Evolutionary conservation across 1,139 yeast genomes (phyloP), one percentile per base, ranked within the genome.

Genomic region (Geotrichum fermentans): DNA sequence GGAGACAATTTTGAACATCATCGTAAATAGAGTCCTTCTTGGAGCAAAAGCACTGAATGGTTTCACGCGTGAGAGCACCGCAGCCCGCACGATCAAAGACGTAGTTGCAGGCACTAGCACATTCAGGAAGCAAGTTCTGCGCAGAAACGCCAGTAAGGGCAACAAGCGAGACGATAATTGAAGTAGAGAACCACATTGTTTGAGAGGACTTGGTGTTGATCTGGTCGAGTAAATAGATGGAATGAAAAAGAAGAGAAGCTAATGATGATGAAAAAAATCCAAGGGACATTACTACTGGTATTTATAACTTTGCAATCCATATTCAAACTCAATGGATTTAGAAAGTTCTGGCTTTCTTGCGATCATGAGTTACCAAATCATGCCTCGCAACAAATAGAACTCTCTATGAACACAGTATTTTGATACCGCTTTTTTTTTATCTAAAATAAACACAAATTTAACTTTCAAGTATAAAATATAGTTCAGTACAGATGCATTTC

Each of bases 41-140:
- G 22, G 20, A 40, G 20, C 50, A 47, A 36, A 47, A 47, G 43
- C 50, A 47, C 13, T 16, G n/a, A 33, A 47, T 33, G 38, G 8
- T 47, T 8, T 33, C 28, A 6, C 24, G 35, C 21, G 42, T 37
- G n/a, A 47, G 47, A 10, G 43, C 32, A n/a, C 50, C 50, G 30
- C 50, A 47, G n/a, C 50, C 50, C 13, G 47, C 33, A 14, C 39
- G 38, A 26, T 42, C 47, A 17, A 47, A 30, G 28, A 47, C 13
- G 34, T 22, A 14, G n/a, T 16, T n/a, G 24, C 50, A 47, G 24
- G 28, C 24, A 21, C 38, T 8, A 18, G 43, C 47, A 28, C 50
- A 47, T 20, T 21, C 40, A 14, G 50, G 50, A 20, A 37, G 16
- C 11, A 43, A 38, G 16, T 18, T n/a, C 17, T 39, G 30, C 28